Evolutionary conservation across 2,329 filamentous ascomycete species (phyloP), one percentile per base, ranked within the genome.

Genomic region (Penicillium sclerotiorum): DNA sequence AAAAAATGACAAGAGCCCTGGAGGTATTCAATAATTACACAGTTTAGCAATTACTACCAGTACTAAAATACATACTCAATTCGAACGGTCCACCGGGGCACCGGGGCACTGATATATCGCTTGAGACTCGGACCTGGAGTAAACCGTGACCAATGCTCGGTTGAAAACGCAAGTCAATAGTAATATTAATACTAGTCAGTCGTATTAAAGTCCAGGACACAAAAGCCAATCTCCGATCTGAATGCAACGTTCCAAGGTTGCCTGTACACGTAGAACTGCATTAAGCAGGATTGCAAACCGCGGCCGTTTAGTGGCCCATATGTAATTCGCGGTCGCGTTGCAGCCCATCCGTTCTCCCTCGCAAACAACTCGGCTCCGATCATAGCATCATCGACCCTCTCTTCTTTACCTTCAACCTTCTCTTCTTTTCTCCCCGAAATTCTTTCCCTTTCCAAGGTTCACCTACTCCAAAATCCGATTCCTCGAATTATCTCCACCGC

Each of bases 381-480:
- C 59, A 54, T 60, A 57, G 59, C 59, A 61, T 61, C 59, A 61
- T 61, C 56, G 53, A 41, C n/a, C n/a, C n/a, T n/a, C n/a, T n/a
- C n/a, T n/a, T n/a, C n/a, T n/a, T 49, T 54, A 21, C 38, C 44
- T 42, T 42, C 23, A 28, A 18, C 15, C 33, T 45, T 38, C 22
- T 38, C 28, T 38, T 45, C 28, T 35, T 28, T 18, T 50, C 33
- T 37, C 33, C 35, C 27, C 41, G 25, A 28, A 25, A 36, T 23
- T 52, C 30, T 25, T 18, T 39, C 23, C 18, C 32, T 43, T n/a
- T 36, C 21, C 33, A 18, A 21, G n/a, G 15, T 12, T 18, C 33
- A 18, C 32, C 23, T 47, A 28, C 35, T 40, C 11, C 25, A 9
- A 28, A 15, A 30, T 33, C 41, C 11, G 17, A 7, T 36, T 36